Conservation (phyloP, 2,329 filamentous ascomycete genomes). For the Zopfia rhizophila region DNA sequence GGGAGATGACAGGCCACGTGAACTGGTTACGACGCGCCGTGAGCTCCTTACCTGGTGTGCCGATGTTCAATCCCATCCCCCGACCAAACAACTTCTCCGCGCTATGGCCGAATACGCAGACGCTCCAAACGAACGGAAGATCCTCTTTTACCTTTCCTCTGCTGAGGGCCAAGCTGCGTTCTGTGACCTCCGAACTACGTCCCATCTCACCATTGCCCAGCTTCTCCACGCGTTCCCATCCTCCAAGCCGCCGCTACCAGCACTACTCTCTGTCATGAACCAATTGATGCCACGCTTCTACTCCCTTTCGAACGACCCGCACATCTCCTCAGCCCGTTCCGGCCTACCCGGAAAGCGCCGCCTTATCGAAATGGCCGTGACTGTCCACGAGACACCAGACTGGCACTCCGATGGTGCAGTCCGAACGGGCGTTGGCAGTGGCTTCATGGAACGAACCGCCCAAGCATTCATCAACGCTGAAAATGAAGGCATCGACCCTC, state of each 20-base stretch:
- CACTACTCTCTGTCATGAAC: constrained; percentile 81
- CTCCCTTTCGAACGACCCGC: constrained; percentile 95
- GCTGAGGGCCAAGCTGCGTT: constrained; percentile 92
- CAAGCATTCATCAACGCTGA: constrained; percentile 76
- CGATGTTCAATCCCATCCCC: constrained; percentile 91
- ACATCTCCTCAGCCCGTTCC: constrained; percentile 76
- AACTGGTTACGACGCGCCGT: constrained; percentile 88
- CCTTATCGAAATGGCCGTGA: constrained; percentile 95
- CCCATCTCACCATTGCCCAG: constrained; percentile 84
- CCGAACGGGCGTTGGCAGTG: constrained; percentile 88
- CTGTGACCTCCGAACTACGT: constrained; percentile 90
- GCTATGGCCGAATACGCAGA: constrained; percentile 85
- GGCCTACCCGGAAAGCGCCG: constrained; percentile 75
- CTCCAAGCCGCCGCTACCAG: constrained; percentile 84
- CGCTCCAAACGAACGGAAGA: constrained; percentile 85
- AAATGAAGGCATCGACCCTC: constrained; percentile 60
- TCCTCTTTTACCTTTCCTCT: constrained; percentile 85
- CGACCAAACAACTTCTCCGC: constrained; percentile 86
- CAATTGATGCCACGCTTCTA: constrained; percentile 98
- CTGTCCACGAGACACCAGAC: constrained; percentile 86
- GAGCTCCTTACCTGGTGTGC: constrained; percentile 96
- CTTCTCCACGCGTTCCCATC: constrained; percentile 93
- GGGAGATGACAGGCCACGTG: constrained; percentile 87
- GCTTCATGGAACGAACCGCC: constrained; percentile 91
- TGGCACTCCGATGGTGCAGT: constrained; percentile 71